These are phyloP conservation scores for Talaromyces stipitatus DNA, from an alignment of 495 filamentous ascomycete species.

Conservation along the genomic window DNA sequence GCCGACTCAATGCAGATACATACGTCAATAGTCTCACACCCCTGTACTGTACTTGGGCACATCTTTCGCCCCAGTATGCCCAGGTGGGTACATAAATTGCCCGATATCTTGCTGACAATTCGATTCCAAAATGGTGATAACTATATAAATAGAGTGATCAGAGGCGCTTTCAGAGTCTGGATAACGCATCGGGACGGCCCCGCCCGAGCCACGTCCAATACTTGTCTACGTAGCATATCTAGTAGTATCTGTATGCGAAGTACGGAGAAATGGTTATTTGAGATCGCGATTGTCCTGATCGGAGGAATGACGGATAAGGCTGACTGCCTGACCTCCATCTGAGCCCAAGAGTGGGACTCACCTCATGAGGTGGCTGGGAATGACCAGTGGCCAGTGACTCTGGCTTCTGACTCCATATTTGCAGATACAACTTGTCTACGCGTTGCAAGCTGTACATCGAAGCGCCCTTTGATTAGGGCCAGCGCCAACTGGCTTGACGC, in stretches of 20 bases:
- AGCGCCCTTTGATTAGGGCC: background rate
- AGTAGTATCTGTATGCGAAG: no score
- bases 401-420: background rate
- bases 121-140: no score
- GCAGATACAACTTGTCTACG: background rate
- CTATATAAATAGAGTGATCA: no score
- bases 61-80: background rate
- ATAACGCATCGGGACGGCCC: slow-evolving; percentile 5
- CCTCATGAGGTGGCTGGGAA: slow-evolving; percentile 1
- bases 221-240: background rate
- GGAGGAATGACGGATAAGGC: background rate
- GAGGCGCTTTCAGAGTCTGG: no score
- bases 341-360: background rate
- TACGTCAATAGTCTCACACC: background rate
- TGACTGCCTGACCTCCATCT: background rate
- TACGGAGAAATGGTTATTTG: no score
- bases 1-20: background rate
- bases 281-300: no score
- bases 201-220: slow-evolving; percentile 3
- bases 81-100: background rate
- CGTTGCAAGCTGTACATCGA: background rate
- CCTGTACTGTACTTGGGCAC: background rate
- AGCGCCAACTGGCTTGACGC: background rate
- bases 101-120: no score
- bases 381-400: background rate